Conservation (phyloP, 2,329 filamentous ascomycete genomes). For the Alternaria tenuissima region DNA sequence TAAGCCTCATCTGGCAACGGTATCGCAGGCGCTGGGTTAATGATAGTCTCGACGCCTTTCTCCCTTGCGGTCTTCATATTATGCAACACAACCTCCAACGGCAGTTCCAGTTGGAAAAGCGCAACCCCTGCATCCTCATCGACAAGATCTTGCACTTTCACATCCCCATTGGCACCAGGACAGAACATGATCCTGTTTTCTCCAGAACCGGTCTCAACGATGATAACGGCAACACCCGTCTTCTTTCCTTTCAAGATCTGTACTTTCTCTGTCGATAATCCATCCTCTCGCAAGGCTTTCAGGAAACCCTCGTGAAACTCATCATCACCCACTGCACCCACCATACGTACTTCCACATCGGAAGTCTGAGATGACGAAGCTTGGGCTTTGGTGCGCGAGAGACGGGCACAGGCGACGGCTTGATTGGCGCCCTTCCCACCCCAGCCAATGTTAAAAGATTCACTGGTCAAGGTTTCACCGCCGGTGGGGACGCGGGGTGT, state of each 20-base stretch:
- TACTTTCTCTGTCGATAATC: slow-evolving; percentile 53
- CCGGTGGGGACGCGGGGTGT: slow-evolving; percentile 82
- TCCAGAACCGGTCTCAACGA: slow-evolving; percentile 58
- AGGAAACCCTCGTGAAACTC: slow-evolving; percentile 53
- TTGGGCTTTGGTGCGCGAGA: slow-evolving; percentile 66
- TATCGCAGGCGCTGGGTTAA: slow-evolving; percentile 83
- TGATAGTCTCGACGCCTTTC: slow-evolving; percentile 64
- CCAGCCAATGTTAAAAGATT: slow-evolving; percentile 78
- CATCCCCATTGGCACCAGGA: slow-evolving; percentile 57
- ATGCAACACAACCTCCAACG: slow-evolving; percentile 51
- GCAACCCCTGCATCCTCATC: slow-evolving; percentile 53
- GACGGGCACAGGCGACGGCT: slow-evolving; percentile 84
- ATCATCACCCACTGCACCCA: slow-evolving; percentile 60
- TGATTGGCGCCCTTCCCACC: slow-evolving; percentile 98
- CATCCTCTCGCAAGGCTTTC: slow-evolving; percentile 54
- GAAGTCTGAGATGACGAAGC: slow-evolving; percentile 29
- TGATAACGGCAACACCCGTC: slow-evolving; percentile 59
- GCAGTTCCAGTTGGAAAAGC: slow-evolving; percentile 59
- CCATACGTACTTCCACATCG: slow-evolving; percentile 58
- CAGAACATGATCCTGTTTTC: slow-evolving; percentile 60
- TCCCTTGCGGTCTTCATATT: slow-evolving; percentile 48
- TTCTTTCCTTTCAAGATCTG: slow-evolving; percentile 53
- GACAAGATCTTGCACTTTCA: slow-evolving; percentile 49
- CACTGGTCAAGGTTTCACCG: slow-evolving; percentile 87
- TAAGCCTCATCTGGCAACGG: slow-evolving; percentile 73